Conservation (phyloP, 1,284 basidiomycete genomes). For the Austroboletus niveus region DNA sequence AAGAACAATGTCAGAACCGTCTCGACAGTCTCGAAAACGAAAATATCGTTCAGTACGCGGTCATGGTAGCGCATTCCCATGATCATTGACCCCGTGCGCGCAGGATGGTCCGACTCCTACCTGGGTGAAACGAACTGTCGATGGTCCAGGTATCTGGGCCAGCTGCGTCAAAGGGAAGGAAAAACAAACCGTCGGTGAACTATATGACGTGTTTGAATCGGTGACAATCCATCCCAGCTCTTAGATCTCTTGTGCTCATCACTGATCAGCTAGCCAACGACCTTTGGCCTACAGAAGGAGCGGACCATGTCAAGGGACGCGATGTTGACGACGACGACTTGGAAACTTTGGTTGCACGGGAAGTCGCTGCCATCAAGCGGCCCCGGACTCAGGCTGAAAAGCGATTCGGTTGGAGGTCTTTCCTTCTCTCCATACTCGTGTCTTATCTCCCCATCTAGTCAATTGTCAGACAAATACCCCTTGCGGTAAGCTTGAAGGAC, state of each 20-base stretch:
- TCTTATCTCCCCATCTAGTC: slow-evolving; percentile 37
- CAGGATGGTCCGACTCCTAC: slow-evolving; percentile 46
- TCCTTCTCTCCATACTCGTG: not conserved
- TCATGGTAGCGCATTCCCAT: not conserved
- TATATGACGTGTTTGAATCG: slow-evolving; percentile 74
- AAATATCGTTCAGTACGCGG: slow-evolving; percentile 32
- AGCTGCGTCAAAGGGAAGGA: slow-evolving; percentile 82
- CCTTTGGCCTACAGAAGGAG: slow-evolving; percentile 55
- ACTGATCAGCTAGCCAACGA: slow-evolving; percentile 58
- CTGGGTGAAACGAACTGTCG: slow-evolving; percentile 60
- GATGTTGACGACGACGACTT: slow-evolving; percentile 34
- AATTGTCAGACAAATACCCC: slow-evolving; percentile 76
- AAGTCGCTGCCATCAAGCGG: slow-evolving; percentile 67
- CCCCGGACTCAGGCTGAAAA: slow-evolving; percentile 49
- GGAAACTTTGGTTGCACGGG: slow-evolving; percentile 66
- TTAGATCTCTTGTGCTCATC: slow-evolving; percentile 7
- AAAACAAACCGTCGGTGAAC: slow-evolving; percentile 68
- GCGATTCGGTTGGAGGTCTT: slow-evolving; percentile 52
- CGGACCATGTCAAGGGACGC: slow-evolving; percentile 15
- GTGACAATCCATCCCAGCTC: slow-evolving; percentile 36
- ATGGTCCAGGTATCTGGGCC: slow-evolving; percentile 80
- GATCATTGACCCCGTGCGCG: slow-evolving; percentile 1
- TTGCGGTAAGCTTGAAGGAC: slow-evolving; percentile 50
- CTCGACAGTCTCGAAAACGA: slow-evolving; percentile 28
- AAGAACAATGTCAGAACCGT: slow-evolving; percentile 19